Evolutionary conservation across 495 filamentous ascomycete genomes (phyloP).

Genomic region (Aeminium ludgeri): DNA sequence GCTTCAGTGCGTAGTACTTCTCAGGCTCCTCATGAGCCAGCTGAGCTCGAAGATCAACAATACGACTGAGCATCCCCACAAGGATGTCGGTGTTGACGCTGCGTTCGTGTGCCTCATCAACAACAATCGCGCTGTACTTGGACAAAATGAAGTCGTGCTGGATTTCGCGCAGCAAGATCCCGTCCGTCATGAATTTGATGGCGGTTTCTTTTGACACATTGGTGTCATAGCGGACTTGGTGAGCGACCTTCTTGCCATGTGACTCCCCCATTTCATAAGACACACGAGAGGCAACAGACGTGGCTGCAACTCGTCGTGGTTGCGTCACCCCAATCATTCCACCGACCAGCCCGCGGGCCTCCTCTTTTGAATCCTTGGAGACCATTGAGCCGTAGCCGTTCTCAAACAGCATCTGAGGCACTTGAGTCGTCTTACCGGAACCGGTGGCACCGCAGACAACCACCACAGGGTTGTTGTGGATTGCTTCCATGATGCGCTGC

Average conservation of each 20-base stretch:
- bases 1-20: slow-evolving; percentile 54
- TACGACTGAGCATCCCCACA: slow-evolving; percentile 87
- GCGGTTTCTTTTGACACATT: slow-evolving; percentile 68
- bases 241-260: slow-evolving; percentile 50
- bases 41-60: slow-evolving; percentile 57
- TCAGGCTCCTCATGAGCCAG: slow-evolving; percentile 42
- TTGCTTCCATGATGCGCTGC: slow-evolving; percentile 96
- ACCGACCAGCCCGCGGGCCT: slow-evolving; percentile 46
- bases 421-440: slow-evolving; percentile 92
- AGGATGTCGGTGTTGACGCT: slow-evolving; percentile 96
- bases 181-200: slow-evolving; percentile 99
- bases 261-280: slow-evolving; percentile 60
- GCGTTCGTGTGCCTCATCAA: slow-evolving; percentile 96
- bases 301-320: slow-evolving; percentile 78
- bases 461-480: slow-evolving; percentile 69
- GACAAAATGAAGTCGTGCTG: slow-evolving; percentile 72
- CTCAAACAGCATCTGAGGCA: slow-evolving; percentile 91
- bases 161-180: slow-evolving; percentile 83
- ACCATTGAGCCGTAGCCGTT: slow-evolving; percentile 55
- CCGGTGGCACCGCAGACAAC: slow-evolving; percentile 94
- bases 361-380: not conserved
- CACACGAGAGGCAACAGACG: slow-evolving; percentile 90
- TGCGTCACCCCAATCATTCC: slow-evolving; percentile 94
- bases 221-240: slow-evolving; percentile 90
- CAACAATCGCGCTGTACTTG: slow-evolving; percentile 88